Evolutionary conservation across 108 stramenopile genomes (phyloP), one percentile per base, ranked within the genome.

Genomic region (Pseudonitzschia pungens): DNA sequence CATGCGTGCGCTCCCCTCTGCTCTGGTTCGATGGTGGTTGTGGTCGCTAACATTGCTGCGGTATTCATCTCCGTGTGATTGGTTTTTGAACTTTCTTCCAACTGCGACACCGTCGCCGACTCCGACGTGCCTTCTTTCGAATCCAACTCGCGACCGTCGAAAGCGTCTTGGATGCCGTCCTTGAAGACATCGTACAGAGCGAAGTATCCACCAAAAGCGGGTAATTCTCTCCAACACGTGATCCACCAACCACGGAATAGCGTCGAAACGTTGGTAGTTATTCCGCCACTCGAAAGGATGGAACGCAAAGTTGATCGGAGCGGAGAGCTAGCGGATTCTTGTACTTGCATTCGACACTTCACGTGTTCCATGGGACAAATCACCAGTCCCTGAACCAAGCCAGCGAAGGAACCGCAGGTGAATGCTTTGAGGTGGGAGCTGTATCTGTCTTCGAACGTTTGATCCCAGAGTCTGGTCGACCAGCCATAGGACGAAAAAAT

Each of bases 171-270:
- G 22, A 83, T 77, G 4, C 68, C 62, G 12, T 84, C 86, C 66
- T 94, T 94, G 48, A 83, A 58, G 56, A 71, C 65, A 67, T 98
- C 96, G 65, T 98, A 98, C 16, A 83, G 63, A 11, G 89, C 75
- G 83, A 98, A 98, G 65, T 98, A 98, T 58, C 86, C 53, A 11
- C 96, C 97, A 74, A 96, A 91, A 11, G 95, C 92, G 11, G 97
- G 97, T 41, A 92, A 73, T 81, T 98, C 96, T 21, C 96, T 81
- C 88, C 84, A 84, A 24, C 71, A 72, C 9, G 90, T 91, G 22
- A 73, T 77, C 59, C 77, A 77, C 90, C 89, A 90, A 24, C 90
- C 93, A 27, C 90, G 87, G 42, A 80, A 92, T 42, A 94, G 72
- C 10, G 89, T 87, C 29, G 60, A 62, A 41, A 62, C n/a, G 32